Conservation (phyloP, 371 early-diverging fungal genomes). For the Mortierella sp. region DNA sequence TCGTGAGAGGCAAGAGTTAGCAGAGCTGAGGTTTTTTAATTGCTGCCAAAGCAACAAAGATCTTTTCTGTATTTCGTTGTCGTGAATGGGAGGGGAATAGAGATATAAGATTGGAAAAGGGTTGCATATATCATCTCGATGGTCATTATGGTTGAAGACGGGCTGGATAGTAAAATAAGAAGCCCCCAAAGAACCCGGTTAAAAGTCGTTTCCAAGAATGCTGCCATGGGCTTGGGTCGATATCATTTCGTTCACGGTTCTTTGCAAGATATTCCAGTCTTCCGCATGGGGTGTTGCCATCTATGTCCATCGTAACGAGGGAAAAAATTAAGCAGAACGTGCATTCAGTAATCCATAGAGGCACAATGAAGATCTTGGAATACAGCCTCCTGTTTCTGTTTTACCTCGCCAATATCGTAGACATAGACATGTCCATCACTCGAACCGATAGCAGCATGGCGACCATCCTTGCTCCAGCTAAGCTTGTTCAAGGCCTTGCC, state of each 20-base stretch:
- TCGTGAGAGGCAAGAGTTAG: too few species aligned
- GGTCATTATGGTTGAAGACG: too few species aligned
- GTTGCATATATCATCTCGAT: too few species aligned
- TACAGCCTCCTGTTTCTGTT: neutral
- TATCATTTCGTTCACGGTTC: slow-evolving; percentile 74
- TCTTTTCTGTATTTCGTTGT: too few species aligned
- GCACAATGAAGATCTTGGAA: neutral
- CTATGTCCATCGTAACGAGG: slow-evolving; percentile 39
- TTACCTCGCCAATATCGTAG: slow-evolving; percentile 92
- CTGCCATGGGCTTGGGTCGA: slow-evolving; percentile 59
- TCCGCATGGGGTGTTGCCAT: slow-evolving; percentile 71
- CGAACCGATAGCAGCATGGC: slow-evolving; percentile 84
- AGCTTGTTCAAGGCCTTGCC: slow-evolving; percentile 92
- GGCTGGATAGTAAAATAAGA: too few species aligned
- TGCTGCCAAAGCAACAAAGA: too few species aligned
- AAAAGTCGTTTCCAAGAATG: slow-evolving; percentile 26
- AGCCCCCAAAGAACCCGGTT: too few species aligned
- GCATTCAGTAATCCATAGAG: neutral
- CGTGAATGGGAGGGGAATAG: too few species aligned
- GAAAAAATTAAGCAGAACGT: neutral
- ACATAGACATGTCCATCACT: slow-evolving; percentile 90
- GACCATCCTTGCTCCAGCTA: slow-evolving; percentile 92
- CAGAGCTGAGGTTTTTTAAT: too few species aligned
- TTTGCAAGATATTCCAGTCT: slow-evolving; percentile 77
- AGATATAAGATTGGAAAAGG: too few species aligned